Conservation (phyloP, 495 filamentous ascomycete genomes). For the Letharia columbiana region DNA sequence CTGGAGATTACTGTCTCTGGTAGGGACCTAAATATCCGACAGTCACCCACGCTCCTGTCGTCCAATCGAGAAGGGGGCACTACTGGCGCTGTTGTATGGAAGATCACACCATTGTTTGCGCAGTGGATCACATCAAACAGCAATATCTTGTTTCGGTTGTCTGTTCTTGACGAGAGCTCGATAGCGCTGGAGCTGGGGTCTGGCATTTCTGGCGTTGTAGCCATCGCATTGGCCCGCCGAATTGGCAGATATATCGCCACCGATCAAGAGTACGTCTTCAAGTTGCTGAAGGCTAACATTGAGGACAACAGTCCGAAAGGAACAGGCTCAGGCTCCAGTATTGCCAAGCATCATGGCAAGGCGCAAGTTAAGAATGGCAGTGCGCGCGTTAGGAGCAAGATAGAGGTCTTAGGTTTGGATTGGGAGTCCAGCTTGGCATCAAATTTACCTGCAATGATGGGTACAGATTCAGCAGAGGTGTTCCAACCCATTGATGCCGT, state of each 20-base stretch:
- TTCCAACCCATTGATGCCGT: slow-evolving; percentile 49
- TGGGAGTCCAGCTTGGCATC: slow-evolving; percentile 53
- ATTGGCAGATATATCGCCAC: slow-evolving; percentile 68
- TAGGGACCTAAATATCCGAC: slow-evolving; percentile 67
- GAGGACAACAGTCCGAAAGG: slow-evolving; percentile 43
- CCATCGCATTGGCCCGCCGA: slow-evolving; percentile 51
- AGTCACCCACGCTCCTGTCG: slow-evolving; percentile 73
- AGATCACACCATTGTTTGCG: slow-evolving; percentile 79
- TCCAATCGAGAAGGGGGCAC: slow-evolving; percentile 75
- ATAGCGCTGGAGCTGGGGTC: slow-evolving; percentile 75
- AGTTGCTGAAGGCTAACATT: slow-evolving; percentile 66
- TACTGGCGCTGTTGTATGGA: slow-evolving; percentile 91
- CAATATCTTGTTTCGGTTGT: slow-evolving; percentile 55
- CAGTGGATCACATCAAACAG: slow-evolving; percentile 61
- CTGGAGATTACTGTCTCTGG: slow-evolving; percentile 62
- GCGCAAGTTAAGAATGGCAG: background rate
- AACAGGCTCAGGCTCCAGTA: background rate
- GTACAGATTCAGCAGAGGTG: slow-evolving; percentile 24
- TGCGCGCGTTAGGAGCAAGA: slow-evolving; percentile 9
- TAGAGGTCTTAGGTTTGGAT: slow-evolving; percentile 51
- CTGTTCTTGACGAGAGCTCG: slow-evolving; percentile 47
- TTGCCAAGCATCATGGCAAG: slow-evolving; percentile 7
- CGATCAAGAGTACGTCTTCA: slow-evolving; percentile 79
- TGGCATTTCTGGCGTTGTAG: slow-evolving; percentile 72
- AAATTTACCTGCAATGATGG: slow-evolving; percentile 27